Conservation (phyloP, 1,284 basidiomycete genomes). For the Thelephora terrestris region DNA sequence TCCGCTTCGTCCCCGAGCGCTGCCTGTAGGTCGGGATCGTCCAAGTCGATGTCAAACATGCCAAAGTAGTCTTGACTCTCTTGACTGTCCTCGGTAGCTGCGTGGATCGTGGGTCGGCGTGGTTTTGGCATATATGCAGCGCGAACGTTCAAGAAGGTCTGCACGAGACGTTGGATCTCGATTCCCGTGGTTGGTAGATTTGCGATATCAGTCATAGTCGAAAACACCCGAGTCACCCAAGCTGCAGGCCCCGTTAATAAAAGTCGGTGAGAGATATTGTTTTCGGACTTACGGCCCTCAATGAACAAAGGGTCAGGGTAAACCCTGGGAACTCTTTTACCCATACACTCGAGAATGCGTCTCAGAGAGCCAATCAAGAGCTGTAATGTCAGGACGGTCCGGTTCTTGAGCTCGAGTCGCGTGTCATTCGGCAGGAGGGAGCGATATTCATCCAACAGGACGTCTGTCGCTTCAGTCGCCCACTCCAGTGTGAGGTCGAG, state of each 20-base stretch:
- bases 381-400: constrained; percentile 29
- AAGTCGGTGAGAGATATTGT: background rate
- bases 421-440: constrained; percentile 10
- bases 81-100: constrained; percentile 31
- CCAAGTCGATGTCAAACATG: constrained; percentile 42
- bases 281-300: constrained; percentile 40
- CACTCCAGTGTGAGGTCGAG: constrained; percentile 54
- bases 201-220: constrained; percentile 29
- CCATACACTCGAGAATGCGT: constrained; percentile 46
- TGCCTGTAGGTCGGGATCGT: constrained; percentile 48
- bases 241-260: constrained; percentile 25
- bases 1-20: constrained; percentile 34
- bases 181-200: constrained; percentile 31
- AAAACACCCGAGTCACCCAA: constrained; percentile 54
- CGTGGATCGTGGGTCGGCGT: constrained; percentile 12
- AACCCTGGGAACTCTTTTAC: constrained; percentile 14
- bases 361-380: constrained; percentile 53
- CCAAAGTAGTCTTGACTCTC: constrained; percentile 75
- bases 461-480: constrained; percentile 53
- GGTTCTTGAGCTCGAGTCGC: constrained; percentile 13
- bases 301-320: constrained; percentile 66
- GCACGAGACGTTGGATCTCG: constrained; percentile 50
- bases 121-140: constrained; percentile 37
- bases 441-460: constrained; percentile 51
- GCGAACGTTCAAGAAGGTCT: constrained; percentile 58